phyloP scores from a whole-genome alignment of 805 yeast species.

The Ascoidea asiatica region DNA sequence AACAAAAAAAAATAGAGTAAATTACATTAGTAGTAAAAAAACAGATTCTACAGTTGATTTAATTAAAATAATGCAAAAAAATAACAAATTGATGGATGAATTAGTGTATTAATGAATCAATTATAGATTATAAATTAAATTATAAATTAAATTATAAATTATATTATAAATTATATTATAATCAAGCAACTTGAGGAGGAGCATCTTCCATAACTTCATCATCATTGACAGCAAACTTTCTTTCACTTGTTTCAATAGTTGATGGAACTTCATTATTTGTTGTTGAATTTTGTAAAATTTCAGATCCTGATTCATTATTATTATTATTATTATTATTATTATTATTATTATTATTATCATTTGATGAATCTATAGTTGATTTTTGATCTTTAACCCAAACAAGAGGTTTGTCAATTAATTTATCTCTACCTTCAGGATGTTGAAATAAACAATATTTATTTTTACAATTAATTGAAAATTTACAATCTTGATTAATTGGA shows the following conservation, averaged over 20 bases:
- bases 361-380: conserved; percentile 11
- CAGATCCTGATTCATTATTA: no score
- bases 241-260: conserved; percentile 32
- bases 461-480: conserved; percentile 63
- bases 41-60: no score
- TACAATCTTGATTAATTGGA: conserved; percentile 69
- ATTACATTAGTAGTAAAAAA: no score
- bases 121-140: no score
- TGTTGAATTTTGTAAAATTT: conserved; percentile 20
- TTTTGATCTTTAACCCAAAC: conserved; percentile 23
- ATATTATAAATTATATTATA: no score
- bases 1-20: no score
- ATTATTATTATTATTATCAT: conserved; percentile 13
- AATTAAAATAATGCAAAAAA: no score
- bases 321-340: no score
- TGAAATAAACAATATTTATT: conserved; percentile 58
- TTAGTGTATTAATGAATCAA: no score
- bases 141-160: no score
- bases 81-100: no score
- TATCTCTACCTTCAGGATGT: conserved; percentile 70
- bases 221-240: conserved; percentile 70
- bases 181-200: conserved; percentile 28
- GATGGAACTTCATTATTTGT: no score
- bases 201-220: conserved; percentile 61
- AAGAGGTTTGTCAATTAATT: conserved; percentile 16